Base-by-base conservation (phyloP, 2,329 filamentous ascomycete genomes). In the Xylaria sp. region DNA sequence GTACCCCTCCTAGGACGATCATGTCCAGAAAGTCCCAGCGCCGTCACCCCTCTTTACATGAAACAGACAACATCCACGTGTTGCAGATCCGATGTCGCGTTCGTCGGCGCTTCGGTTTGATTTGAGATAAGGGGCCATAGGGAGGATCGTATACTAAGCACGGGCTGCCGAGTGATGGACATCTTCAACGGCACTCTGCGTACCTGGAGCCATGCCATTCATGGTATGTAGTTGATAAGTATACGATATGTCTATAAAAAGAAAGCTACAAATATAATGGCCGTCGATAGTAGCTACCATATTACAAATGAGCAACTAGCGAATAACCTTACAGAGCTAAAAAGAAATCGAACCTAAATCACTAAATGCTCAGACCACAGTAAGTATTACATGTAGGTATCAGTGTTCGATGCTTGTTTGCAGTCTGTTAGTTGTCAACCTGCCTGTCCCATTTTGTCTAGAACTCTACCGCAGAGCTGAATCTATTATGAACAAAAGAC, bases 101-200 rank as follows among this genome's bases (percentile, higher is more conserved):
- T 37, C 50, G 55, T 60, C 52, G 32, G 37, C 28, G 28, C 48
- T 52, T 10, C 34, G 34, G n/a, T 48, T 63, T 50, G 51, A 56
- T 59, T 50, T 57, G 48, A 63, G 51, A 66, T 62, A 44, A 23
- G 32, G 32, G 2, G 9, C 56, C 20, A 32, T 12, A 44, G 25
- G 82, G 82, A 79, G 25, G 39, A 63, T 54, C 41, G 18, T 41
- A 52, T 28, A 46, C 25, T 37, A 61, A 51, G 20, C 15, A 50
- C 18, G 32, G 58, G 10, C 10, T n/a, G 39, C 20, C 10, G 12
- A 25, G 37, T 23, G 23, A 12, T 46, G 15, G 15, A 28, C 25
- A 52, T 55, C 25, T 52, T 52, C 23, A 25, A 51, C 12, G 23
- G 8, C 23, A 23, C 13, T 50, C 41, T 60, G 41, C 28, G 32